These are phyloP conservation scores for Botrytis pseudocinerea DNA, from an alignment of 2,329 filamentous ascomycete genomes.

Conservation along the genomic window DNA sequence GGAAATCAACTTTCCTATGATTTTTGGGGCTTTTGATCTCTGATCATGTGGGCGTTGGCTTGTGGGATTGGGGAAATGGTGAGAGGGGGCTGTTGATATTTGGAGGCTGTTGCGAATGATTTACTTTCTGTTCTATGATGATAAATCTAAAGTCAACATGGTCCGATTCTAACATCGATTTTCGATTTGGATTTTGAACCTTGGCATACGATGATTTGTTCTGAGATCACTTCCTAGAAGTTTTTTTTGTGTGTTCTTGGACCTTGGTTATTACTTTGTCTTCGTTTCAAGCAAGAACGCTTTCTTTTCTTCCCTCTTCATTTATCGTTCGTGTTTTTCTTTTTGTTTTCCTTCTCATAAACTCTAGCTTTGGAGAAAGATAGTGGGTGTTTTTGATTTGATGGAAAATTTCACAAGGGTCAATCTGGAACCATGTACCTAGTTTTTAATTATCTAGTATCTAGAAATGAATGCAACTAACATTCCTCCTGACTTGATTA, in stretches of 20 bases:
- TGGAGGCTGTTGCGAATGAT: neutral
- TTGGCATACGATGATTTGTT: neutral
- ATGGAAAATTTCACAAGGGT: neutral
- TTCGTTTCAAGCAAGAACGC: neutral
- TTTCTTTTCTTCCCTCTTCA: neutral
- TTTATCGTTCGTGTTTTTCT: neutral
- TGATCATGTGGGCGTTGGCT: neutral
- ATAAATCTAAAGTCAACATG: neutral
- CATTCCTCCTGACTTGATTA: neutral
- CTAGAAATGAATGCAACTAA: neutral
- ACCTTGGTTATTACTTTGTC: neutral
- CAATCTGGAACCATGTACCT: neutral
- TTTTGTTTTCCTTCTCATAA: no score
- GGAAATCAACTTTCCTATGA: neutral
- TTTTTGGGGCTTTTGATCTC: neutral
- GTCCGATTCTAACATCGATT: neutral
- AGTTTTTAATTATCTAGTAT: neutral
- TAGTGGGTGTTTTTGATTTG: neutral
- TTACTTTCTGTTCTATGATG: conserved; percentile 10
- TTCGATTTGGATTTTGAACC: neutral
- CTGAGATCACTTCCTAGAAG: conserved; percentile 6
- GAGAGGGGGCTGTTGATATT: neutral
- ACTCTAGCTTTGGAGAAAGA: no score
- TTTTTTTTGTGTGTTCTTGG: neutral
- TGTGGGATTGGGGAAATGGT: no score